Evolutionary conservation across 2,329 filamentous ascomycete genomes (phyloP), one percentile per base, ranked within the genome.

Genomic region (Beauveria sp.): DNA sequence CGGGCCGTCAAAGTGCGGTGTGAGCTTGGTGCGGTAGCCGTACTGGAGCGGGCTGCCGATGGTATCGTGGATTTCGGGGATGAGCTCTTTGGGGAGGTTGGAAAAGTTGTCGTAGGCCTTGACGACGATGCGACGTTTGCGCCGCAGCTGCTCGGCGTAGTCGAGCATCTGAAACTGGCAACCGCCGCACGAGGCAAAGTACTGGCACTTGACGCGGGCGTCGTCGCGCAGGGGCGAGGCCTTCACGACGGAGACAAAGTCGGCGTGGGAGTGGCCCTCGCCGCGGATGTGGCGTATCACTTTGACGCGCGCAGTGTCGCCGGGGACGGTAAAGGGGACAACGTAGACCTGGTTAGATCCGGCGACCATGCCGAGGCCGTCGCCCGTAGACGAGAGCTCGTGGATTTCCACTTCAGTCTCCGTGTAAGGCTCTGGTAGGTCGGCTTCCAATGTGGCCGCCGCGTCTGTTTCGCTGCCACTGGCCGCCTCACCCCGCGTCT

Each of bases 111-210:
- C 82, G 78, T 90, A 99, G 8, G 95, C 95, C 71, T 95, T 96
- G 70, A 96, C 90, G 51, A 99, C 87, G 63, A 98, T 89, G 63
- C 83, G 82, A 71, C 84, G 86, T 79, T 99, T 99, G 75, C 93
- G 88, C 50, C 79, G 80, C 30, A 99, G 84, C 73, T 99, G 95
- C 68, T 92, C 89, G 34, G 82, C 76, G 73, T 98, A 98, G 60
- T 91, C 86, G 65, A 99, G 84, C 91, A 98, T 97, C 78, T 99
- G 95, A 74, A 98, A 93, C 75, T 99, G 95, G 72, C 95, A 99
- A 38, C 95, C 95, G 10, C 89, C 90, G 75, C 95, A 99, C 60
- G 81, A 83, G 46, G 85, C 79, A 71, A 99, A 99, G 79, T 99
- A 98, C 68, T 85, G 82, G 78, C 95, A 99, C 61, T 81, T 81